Conservation (phyloP, 139 green algal genomes). For the Haematococcus sp. region DNA sequence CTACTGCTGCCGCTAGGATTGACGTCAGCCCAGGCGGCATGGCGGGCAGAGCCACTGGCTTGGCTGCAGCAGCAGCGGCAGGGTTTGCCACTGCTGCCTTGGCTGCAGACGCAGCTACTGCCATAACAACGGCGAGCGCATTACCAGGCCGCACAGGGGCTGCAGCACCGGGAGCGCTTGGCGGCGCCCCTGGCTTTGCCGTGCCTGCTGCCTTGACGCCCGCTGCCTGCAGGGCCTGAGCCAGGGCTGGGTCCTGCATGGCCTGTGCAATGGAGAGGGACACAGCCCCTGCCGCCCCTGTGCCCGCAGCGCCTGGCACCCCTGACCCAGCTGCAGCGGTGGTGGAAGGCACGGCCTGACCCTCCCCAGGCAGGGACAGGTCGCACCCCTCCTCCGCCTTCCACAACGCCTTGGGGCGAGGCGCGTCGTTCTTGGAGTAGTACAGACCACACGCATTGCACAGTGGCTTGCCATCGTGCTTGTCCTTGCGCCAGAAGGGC, state of each 20-base stretch:
- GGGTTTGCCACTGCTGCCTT: no score
- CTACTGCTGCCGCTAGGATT: background rate
- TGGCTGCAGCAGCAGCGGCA: no score
- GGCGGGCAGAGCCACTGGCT: background rate
- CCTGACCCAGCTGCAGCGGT: background rate
- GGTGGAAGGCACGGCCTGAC: background rate
- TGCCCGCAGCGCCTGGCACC: background rate
- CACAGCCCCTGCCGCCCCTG: background rate
- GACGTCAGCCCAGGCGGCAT: background rate
- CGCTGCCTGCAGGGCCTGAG: slow-evolving; percentile 5
- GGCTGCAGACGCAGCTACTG: background rate
- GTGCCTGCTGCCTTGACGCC: background rate
- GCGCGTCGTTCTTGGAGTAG: slow-evolving; percentile 90
- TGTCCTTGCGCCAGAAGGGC: slow-evolving; percentile 95
- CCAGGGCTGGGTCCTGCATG: background rate
- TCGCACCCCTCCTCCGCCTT: slow-evolving; percentile 48
- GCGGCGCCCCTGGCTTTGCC: background rate
- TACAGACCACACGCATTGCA: slow-evolving; percentile 98
- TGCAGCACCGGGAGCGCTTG: background rate
- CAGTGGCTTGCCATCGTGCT: slow-evolving; percentile 74
- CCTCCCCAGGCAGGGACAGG: background rate
- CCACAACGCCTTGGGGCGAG: slow-evolving; percentile 84
- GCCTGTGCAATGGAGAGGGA: background rate
- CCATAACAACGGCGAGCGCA: background rate
- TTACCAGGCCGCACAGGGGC: background rate